These are phyloP conservation scores for Acrasis kona DNA, from an alignment of 78 protist genomes.

Conservation along the genomic window DNA sequence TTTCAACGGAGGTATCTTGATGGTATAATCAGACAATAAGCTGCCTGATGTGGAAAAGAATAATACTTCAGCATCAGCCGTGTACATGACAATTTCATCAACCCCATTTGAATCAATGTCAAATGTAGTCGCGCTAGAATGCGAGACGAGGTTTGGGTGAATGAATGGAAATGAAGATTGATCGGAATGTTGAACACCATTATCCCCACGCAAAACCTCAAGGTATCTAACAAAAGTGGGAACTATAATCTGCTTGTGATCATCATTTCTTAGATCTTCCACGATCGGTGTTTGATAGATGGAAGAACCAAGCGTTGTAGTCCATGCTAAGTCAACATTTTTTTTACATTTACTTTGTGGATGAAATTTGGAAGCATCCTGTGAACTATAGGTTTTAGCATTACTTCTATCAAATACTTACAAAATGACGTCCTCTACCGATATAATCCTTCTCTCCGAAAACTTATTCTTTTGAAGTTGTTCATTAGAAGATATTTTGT, in stretches of 20 bases:
- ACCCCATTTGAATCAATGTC: slow-evolving; percentile 20
- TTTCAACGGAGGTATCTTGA: slow-evolving; percentile 54
- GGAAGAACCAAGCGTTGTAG: slow-evolving; percentile 1
- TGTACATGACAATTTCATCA: slow-evolving; percentile 1
- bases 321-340: slow-evolving; percentile 8
- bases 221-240: slow-evolving; percentile 24
- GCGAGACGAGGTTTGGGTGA: slow-evolving; percentile 10
- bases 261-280: slow-evolving; percentile 20
- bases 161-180: slow-evolving; percentile 61
- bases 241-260: slow-evolving; percentile 20
- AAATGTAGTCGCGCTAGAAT: slow-evolving; percentile 23
- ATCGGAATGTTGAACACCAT: slow-evolving; percentile 17
- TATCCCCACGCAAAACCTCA: slow-evolving; percentile 11
- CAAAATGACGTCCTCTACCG: not conserved
- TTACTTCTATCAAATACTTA: not conserved
- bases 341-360: not conserved
- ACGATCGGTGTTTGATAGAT: slow-evolving; percentile 12
- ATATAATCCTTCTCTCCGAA: not conserved
- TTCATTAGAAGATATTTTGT: no score
- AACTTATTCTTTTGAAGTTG: not conserved
- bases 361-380: not conserved
- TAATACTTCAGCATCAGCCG: slow-evolving; percentile 13
- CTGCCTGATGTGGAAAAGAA: not conserved
- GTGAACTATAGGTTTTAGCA: not conserved
- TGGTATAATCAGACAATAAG: not conserved